A percentile compares a stretch with the other conserved stretches of the same genome.
Conservation (phyloP, 1,284 basidiomycete species). For the Marasmius sp. region DNA sequence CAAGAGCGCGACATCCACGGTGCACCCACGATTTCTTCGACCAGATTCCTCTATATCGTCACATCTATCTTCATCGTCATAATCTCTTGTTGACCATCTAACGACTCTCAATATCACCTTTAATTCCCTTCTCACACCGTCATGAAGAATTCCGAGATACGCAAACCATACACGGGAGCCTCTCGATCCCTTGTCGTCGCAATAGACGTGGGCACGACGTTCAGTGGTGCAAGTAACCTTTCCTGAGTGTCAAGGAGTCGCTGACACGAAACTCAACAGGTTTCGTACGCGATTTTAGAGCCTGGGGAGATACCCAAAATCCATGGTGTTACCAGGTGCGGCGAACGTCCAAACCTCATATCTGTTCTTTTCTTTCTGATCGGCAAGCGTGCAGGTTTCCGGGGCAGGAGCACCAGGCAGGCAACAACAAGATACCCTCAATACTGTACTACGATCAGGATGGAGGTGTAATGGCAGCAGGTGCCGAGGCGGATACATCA, state of each 20-base stretch:
- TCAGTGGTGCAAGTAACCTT: slow-evolving; percentile 52
- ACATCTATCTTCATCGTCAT: slow-evolving; percentile 4
- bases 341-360: too few relatives aligned
- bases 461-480: slow-evolving; percentile 66
- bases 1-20: background rate
- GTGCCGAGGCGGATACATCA: slow-evolving; percentile 69
- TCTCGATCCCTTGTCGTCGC: slow-evolving; percentile 68
- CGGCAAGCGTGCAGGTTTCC: slow-evolving; percentile 54
- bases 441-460: slow-evolving; percentile 67
- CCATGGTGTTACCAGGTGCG: slow-evolving; percentile 67
- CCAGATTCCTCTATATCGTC: background rate
- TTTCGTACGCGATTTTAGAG: slow-evolving; percentile 75
- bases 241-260: slow-evolving; percentile 3
- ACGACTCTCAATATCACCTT: slow-evolving; percentile 9
- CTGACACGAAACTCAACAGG: slow-evolving; percentile 27
- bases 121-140: slow-evolving; percentile 10
- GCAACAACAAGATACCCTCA: slow-evolving; percentile 79
- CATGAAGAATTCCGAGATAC: slow-evolving; percentile 53
- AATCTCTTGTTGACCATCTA: slow-evolving; percentile 2
- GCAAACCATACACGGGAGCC: slow-evolving; percentile 69
- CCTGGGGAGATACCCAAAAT: slow-evolving; percentile 74
- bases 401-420: slow-evolving; percentile 80
- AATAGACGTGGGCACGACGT: slow-evolving; percentile 75
- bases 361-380: slow-evolving; percentile 13
- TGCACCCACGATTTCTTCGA: background rate